A percentile compares a stretch with the other conserved stretches of the same genome.
Evolutionary conservation across 306 rosid species (phyloP).

Genomic region (Corylus avellana): DNA sequence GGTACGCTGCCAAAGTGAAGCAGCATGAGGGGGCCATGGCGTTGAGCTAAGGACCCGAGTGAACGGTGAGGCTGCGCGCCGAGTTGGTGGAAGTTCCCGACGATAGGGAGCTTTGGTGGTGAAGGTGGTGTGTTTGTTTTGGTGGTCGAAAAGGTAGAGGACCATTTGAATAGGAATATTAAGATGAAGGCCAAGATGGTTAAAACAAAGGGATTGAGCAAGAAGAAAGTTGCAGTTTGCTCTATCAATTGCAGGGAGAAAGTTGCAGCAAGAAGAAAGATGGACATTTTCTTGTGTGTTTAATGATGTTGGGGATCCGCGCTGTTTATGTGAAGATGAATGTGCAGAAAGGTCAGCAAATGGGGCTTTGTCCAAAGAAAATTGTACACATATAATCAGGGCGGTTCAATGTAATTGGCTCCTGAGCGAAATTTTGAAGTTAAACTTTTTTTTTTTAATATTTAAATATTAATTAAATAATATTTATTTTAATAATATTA

Average conservation of each 20-base stretch:
- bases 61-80: constrained; percentile 43
- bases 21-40: constrained; percentile 52
- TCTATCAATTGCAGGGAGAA: not conserved
- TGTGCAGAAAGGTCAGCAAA: no score
- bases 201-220: not conserved
- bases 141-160: not conserved
- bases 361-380: no score
- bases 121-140: constrained; percentile 39
- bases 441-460: no score
- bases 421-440: no score
- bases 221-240: not conserved
- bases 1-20: constrained; percentile 47
- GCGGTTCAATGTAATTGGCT: no score
- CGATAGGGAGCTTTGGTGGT: constrained; percentile 50
- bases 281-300: not conserved
- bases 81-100: constrained; percentile 55
- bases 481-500: no score
- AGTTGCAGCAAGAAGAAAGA: not conserved
- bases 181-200: not conserved
- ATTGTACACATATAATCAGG: no score
- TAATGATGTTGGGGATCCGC: no score
- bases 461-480: no score
- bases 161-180: constrained; percentile 29
- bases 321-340: no score
- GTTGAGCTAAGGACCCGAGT: constrained; percentile 35